phyloP scores from a whole-genome alignment of 1,139 yeast genomes.

The Lodderomyces parapsilosis region DNA sequence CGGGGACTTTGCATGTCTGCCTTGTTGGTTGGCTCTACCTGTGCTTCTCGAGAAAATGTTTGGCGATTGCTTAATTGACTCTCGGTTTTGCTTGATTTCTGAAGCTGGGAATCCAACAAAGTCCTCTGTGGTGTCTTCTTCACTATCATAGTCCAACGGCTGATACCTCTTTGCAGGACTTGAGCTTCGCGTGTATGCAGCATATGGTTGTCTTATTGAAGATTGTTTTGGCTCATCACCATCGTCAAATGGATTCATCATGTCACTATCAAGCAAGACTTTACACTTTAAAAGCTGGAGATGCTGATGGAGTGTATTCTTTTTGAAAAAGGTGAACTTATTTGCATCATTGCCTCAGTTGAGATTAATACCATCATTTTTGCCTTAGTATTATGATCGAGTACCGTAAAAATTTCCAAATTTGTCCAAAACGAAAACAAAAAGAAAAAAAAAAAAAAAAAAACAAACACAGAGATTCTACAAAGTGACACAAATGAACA shows the following conservation, averaged over 20 bases:
- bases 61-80: slow-evolving; percentile 36
- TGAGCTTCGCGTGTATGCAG: slow-evolving; percentile 30
- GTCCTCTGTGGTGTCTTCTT: slow-evolving; percentile 14
- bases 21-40: slow-evolving; percentile 24
- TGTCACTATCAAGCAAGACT: too few species aligned
- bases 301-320: not conserved
- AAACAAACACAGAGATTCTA: too few species aligned
- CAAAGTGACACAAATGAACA: too few species aligned
- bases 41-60: slow-evolving; percentile 51
- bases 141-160: slow-evolving; percentile 24
- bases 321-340: too few species aligned
- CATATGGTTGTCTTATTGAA: slow-evolving; percentile 27
- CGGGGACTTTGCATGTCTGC: not conserved
- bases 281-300: not conserved
- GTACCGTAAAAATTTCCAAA: too few species aligned
- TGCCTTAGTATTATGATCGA: too few species aligned
- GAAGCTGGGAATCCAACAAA: slow-evolving; percentile 32
- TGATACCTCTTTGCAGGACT: slow-evolving; percentile 39
- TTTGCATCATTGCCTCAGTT: too few species aligned
- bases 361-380: too few species aligned
- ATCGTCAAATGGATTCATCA: slow-evolving; percentile 33
- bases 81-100: slow-evolving; percentile 18
- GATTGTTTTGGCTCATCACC: slow-evolving; percentile 14
- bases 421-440: too few species aligned
- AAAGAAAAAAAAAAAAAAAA: too few species aligned